Percentiles rank a stretch among this genome's conserved stretches.
Conservation (phyloP, 2,329 filamentous ascomycete species). For the Trichoderma lentiforme region DNA sequence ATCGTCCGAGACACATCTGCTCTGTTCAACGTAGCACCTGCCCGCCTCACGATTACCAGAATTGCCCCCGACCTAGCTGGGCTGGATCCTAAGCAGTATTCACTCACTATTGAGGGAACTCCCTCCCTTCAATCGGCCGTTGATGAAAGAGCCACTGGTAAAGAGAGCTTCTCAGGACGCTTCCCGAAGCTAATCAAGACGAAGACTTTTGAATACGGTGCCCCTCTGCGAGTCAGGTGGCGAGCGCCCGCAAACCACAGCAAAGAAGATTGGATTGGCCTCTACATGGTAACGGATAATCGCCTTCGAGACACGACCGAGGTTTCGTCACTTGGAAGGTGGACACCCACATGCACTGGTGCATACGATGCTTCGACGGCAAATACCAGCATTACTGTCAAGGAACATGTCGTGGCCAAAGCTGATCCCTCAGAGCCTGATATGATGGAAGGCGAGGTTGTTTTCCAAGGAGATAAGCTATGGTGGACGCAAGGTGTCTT, state of each 20-base stretch:
- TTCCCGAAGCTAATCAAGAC: slow-evolving; percentile 70
- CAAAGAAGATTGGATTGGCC: slow-evolving; percentile 90
- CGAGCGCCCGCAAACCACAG: slow-evolving; percentile 82
- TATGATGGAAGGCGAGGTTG: slow-evolving; percentile 73
- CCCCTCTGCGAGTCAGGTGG: slow-evolving; percentile 88
- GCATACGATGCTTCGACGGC: slow-evolving; percentile 72
- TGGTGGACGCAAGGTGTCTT: slow-evolving; percentile 98
- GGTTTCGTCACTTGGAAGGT: slow-evolving; percentile 81
- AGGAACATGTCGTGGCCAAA: slow-evolving; percentile 57
- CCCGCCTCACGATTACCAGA: slow-evolving; percentile 77
- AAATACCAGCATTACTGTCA: slow-evolving; percentile 71
- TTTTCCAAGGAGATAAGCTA: slow-evolving; percentile 87
- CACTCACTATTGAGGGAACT: slow-evolving; percentile 68
- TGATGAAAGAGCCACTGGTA: slow-evolving; percentile 62
- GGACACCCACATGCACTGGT: slow-evolving; percentile 76
- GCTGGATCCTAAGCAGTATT: slow-evolving; percentile 76
- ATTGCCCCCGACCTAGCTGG: slow-evolving; percentile 78
- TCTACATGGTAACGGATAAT: slow-evolving; percentile 96
- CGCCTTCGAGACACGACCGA: slow-evolving; percentile 78
- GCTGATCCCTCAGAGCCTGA: slow-evolving; percentile 53
- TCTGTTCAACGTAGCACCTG: slow-evolving; percentile 85
- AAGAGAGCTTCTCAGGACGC: slow-evolving; percentile 68
- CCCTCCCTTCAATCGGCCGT: slow-evolving; percentile 47
- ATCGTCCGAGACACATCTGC: slow-evolving; percentile 85
- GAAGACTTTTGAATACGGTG: slow-evolving; percentile 80